Conservation (phyloP, 1,284 basidiomycete species). For the Tylopilus orsonianus region DNA sequence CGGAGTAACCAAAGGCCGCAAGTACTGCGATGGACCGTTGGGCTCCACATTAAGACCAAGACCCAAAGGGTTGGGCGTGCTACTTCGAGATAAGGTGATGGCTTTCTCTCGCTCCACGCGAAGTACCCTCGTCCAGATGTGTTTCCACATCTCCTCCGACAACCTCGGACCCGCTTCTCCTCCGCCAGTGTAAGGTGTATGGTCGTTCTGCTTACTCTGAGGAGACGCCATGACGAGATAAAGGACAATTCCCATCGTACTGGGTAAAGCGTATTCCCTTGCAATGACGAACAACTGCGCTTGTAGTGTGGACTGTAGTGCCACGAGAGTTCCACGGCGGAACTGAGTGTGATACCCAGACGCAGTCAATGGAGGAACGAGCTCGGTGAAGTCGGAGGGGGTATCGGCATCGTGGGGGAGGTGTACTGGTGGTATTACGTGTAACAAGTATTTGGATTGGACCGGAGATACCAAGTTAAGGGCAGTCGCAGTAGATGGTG, state of each 20-base stretch:
- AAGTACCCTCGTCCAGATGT: constrained; percentile 73
- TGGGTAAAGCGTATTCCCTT: constrained; percentile 84
- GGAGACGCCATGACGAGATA: constrained; percentile 61
- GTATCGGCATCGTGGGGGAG: constrained; percentile 58
- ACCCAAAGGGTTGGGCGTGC: constrained; percentile 42
- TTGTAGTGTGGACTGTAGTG: constrained; percentile 69
- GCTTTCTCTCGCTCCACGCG: constrained; percentile 63
- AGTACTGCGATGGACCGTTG: constrained; percentile 35
- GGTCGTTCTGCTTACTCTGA: constrained; percentile 17
- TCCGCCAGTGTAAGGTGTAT: constrained; percentile 20
- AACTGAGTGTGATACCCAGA: constrained; percentile 78
- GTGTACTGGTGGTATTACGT: constrained; percentile 70
- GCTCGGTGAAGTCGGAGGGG: constrained; percentile 41
- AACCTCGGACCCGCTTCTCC: constrained; percentile 72
- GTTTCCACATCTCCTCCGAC: constrained; percentile 81
- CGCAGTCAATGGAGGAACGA: constrained; percentile 52
- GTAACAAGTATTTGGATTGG: constrained; percentile 66
- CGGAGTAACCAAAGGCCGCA: constrained; percentile 51
- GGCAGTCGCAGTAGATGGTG: constrained; percentile 48
- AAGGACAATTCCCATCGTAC: constrained; percentile 71
- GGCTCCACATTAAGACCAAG: constrained; percentile 42
- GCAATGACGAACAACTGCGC: constrained; percentile 77
- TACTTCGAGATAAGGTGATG: constrained; percentile 39
- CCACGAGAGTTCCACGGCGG: constrained; percentile 71
- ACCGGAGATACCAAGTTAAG: constrained; percentile 32